phyloP scores from a whole-genome alignment of 768 basidiomycete species.

The Leccinum imitatum region DNA sequence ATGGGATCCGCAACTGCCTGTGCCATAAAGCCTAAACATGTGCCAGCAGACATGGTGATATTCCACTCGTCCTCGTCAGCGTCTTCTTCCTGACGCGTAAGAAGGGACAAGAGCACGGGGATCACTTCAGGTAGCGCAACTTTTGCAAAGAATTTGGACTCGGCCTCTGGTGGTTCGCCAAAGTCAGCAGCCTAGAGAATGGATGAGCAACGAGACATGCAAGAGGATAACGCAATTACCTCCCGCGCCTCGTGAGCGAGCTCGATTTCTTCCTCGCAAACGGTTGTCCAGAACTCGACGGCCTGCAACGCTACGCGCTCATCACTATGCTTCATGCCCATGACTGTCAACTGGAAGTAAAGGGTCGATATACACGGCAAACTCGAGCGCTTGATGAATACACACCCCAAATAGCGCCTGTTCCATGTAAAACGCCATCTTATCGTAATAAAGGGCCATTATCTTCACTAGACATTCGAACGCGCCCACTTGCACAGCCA shows the following conservation, averaged over 20 bases:
- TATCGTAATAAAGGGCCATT: constrained; percentile 98
- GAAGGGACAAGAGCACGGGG: constrained; percentile 84
- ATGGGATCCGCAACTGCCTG: constrained; percentile 88
- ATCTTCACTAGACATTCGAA: constrained; percentile 96
- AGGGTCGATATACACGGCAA: constrained; percentile 14
- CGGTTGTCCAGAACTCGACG: constrained; percentile 99
- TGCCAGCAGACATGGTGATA: constrained; percentile 94
- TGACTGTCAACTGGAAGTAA: constrained; percentile 75
- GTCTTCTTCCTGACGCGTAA: constrained; percentile 94
- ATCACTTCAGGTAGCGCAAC: constrained; percentile 93
- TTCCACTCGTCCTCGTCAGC: constrained; percentile 99
- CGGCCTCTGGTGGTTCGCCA: constrained; percentile 80
- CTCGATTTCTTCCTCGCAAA: constrained; percentile 96
- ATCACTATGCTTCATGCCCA: constrained; percentile 94
- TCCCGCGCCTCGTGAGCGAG: constrained; percentile 85
- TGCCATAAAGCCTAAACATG: constrained; percentile 85
- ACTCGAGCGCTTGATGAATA: constrained; percentile 19
- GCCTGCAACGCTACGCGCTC: constrained; percentile 94
- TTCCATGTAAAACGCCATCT: constrained; percentile 99
- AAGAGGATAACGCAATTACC: constrained; percentile 41
- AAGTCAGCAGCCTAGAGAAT: constrained; percentile 76
- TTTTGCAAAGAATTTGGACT: constrained; percentile 91
- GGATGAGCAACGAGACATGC: constrained; percentile 5
- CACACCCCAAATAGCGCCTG: constrained; percentile 94
- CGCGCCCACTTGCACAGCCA: constrained; percentile 89